A percentile compares a stretch with the other conserved stretches of the same genome.
Evolutionary conservation across 2,329 filamentous ascomycete genomes (phyloP).

Genomic region (Colletotrichum godetiae): DNA sequence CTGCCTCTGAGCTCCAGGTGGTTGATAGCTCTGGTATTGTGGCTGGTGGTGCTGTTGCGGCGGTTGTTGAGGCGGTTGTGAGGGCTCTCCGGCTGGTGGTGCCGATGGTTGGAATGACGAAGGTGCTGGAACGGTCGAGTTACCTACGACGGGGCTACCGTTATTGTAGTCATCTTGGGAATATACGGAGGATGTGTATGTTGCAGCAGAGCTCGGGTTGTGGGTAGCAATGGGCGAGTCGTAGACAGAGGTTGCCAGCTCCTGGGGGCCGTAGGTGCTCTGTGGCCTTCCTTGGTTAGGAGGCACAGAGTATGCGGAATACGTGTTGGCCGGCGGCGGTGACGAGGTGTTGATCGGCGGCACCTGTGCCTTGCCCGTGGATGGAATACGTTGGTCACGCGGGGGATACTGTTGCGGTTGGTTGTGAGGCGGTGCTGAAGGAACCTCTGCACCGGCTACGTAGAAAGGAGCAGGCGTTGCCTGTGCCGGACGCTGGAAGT

Average conservation of each 20-base stretch:
- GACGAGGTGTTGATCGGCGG: slow-evolving; percentile 64
- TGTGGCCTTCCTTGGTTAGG: slow-evolving; percentile 66
- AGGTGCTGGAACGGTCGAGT: slow-evolving; percentile 43
- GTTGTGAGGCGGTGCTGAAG: slow-evolving; percentile 48
- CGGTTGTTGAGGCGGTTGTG: slow-evolving; percentile 42
- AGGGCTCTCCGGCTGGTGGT: slow-evolving; percentile 32
- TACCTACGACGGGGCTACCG: slow-evolving; percentile 42
- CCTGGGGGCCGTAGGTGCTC: slow-evolving; percentile 79
- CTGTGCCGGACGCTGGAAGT: slow-evolving; percentile 64
- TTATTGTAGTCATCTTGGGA: slow-evolving; percentile 63
- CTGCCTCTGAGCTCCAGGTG: slow-evolving; percentile 44
- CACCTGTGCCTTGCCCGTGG: slow-evolving; percentile 59
- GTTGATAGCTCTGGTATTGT: slow-evolving; percentile 57
- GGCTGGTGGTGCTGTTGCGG: slow-evolving; percentile 45
- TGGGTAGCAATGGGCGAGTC: slow-evolving; percentile 75
- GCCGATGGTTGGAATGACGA: slow-evolving; percentile 36
- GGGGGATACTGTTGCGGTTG: slow-evolving; percentile 62
- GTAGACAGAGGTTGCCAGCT: slow-evolving; percentile 81
- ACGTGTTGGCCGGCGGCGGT: slow-evolving; percentile 61
- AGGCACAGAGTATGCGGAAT: slow-evolving; percentile 60
- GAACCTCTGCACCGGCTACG: slow-evolving; percentile 68
- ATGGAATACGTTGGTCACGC: slow-evolving; percentile 58
- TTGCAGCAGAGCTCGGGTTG: slow-evolving; percentile 55
- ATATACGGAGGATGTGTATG: slow-evolving; percentile 60
- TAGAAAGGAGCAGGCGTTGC: slow-evolving; percentile 73